Conservation (phyloP, 73 alveolate species). For the Paramecium pentaurelia region DNA sequence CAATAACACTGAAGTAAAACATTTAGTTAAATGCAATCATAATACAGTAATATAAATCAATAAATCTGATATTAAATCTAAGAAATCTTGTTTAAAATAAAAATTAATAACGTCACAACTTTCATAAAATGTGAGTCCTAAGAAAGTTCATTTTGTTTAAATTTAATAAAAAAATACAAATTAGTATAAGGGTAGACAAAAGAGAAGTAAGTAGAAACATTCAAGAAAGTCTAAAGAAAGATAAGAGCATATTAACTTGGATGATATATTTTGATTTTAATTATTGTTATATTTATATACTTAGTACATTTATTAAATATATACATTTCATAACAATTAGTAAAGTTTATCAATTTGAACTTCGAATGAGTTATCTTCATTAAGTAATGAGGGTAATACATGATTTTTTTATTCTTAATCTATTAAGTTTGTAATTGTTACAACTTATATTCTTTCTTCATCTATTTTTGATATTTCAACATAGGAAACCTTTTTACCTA, state of each 20-base stretch:
- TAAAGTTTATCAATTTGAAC: slow-evolving; percentile 18
- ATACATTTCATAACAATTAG: slow-evolving; percentile 14
- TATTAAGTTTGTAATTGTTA: not conserved
- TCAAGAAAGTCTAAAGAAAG: not conserved
- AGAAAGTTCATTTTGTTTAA: not conserved
- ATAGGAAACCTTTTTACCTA: not conserved
- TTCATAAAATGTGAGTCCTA: not conserved
- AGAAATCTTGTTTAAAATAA: not conserved
- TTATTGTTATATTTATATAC: not conserved
- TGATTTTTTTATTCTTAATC: slow-evolving; percentile 26
- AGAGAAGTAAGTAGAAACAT: not conserved
- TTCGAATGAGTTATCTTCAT: slow-evolving; percentile 31
- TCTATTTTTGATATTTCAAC: not conserved
- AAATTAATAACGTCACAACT: not conserved
- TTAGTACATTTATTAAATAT: not conserved
- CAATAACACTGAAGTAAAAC: not conserved
- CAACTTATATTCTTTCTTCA: not conserved
- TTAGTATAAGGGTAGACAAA: not conserved
- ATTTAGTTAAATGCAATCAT: not conserved
- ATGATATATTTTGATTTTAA: not conserved
- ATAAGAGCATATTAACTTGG: not conserved
- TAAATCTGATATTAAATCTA: not conserved
- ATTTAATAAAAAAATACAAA: not conserved
- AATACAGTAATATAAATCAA: no score
- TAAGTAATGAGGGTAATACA: not conserved